phyloP scores from a whole-genome alignment of 2,329 filamentous ascomycete species.

The Fusarium chlamydosporum region DNA sequence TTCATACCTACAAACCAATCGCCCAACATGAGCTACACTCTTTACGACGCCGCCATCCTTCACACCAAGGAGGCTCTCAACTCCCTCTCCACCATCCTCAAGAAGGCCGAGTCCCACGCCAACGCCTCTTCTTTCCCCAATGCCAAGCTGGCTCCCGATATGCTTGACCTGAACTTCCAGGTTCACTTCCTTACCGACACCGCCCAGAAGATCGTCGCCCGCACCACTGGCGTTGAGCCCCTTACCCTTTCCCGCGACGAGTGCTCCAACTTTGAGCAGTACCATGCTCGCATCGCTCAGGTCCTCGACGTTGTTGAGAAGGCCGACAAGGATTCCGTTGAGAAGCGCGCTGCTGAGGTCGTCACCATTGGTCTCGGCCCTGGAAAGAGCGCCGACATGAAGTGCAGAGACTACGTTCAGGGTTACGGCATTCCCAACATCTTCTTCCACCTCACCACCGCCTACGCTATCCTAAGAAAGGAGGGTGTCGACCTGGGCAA shows the following conservation, averaged over 20 bases:
- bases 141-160: conserved; percentile 58
- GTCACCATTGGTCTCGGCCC: conserved; percentile 54
- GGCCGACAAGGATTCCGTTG: conserved; percentile 54
- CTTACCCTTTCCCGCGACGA: conserved; percentile 47
- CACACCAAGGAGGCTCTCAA: conserved; percentile 53
- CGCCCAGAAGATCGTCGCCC: conserved; percentile 54
- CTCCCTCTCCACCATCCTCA: conserved; percentile 55
- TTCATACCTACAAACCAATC: neutral
- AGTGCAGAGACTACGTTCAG: conserved; percentile 60
- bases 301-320: conserved; percentile 52
- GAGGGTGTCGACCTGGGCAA: conserved; percentile 75
- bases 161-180: conserved; percentile 62
- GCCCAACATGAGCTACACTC: conserved; percentile 57
- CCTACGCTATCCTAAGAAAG: conserved; percentile 72
- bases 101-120: conserved; percentile 55
- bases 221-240: conserved; percentile 53
- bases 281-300: conserved; percentile 54
- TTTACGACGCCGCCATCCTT: conserved; percentile 59
- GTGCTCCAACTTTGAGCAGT: conserved; percentile 54
- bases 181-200: conserved; percentile 53
- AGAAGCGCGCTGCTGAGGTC: conserved; percentile 50
- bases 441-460: conserved; percentile 73
- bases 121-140: conserved; percentile 52
- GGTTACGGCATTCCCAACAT: conserved; percentile 70
- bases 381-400: conserved; percentile 47